Evolutionary conservation across 495 filamentous ascomycete genomes (phyloP), one percentile per base, ranked within the genome.

Genomic region (Neurospora tetraspora): DNA sequence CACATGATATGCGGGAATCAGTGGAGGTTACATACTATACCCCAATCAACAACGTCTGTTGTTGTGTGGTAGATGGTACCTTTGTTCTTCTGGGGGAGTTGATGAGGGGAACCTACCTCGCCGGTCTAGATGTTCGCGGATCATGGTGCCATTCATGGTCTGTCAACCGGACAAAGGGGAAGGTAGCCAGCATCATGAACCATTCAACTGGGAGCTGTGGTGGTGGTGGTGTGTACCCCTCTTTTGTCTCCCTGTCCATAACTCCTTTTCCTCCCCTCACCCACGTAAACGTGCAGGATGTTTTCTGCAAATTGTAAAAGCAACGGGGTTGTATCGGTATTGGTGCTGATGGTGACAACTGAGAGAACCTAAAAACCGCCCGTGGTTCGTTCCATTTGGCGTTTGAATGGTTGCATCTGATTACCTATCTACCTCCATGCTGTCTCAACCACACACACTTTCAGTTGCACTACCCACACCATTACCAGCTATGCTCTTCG

Each of bases 1-100:
- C 79, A 38, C 53, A 79, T 75, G 83, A 84, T 73, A 83, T 76
- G 71, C 77, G 82, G 82, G 83, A 84, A 85, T 84, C 82, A 84
- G 82, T 82, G 80, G 83, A 84, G 82, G 82, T 83, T 77, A 85
- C 83, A 85, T 83, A 4, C 12, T 12, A 45, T 71, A 9, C 14
- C 14, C 14, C 53, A 36, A 36, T 8, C 27, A 18, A 34, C 12
- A 65, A 18, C 9, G 3, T 65, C 27, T 36, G 27, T 65, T 61
- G 23, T 8, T 16, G 5, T 65, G 11, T 23, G 20, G n/a, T 23
- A 23, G 10, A 23, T 12, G 45, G 20, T 14, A 23, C 23, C 6
- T 61, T 34, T 31, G 53, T 61, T 27, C 47, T 61, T 18, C 53
- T 34, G 27, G 27, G 27, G 14, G 14, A 18, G 53, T 65, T 65